A percentile compares a stretch with the other conserved stretches of the same genome.
phyloP scores from a whole-genome alignment of 139 green algal species.

The Chlorella vulgaris region DNA sequence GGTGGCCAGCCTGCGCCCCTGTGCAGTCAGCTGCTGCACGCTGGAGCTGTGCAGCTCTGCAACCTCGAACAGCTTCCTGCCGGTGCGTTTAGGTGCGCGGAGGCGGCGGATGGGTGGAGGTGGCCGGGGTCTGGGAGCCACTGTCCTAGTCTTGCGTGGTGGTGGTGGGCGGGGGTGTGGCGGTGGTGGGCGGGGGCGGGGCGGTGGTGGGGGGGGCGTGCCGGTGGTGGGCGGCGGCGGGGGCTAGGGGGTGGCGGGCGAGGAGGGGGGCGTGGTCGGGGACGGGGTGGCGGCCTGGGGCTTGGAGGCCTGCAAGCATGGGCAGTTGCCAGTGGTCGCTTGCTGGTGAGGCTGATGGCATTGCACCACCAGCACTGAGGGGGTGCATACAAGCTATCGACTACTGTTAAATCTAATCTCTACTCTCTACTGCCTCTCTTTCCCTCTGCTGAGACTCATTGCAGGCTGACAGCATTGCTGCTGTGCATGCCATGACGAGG shows the following conservation, averaged over 20 bases:
- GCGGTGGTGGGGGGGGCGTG: background rate
- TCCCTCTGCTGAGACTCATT: too few relatives aligned
- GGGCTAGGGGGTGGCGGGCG: background rate
- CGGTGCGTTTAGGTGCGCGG: background rate
- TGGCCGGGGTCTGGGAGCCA: background rate
- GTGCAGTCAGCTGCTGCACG: background rate
- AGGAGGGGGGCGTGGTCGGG: too few relatives aligned
- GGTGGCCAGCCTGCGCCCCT: background rate
- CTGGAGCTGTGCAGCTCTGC: background rate
- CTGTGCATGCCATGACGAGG: too few relatives aligned
- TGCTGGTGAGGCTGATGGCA: too few relatives aligned
- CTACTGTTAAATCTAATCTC: too few relatives aligned
- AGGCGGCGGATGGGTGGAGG: background rate
- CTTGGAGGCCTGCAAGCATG: background rate
- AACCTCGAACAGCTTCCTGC: background rate
- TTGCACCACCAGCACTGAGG: too few relatives aligned
- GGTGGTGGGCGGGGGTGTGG: background rate
- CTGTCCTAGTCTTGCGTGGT: too few relatives aligned
- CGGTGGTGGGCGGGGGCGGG: background rate
- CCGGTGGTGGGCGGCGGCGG: background rate
- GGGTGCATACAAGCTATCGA: too few relatives aligned
- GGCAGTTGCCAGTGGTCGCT: too few relatives aligned
- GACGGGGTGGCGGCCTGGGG: too few relatives aligned
- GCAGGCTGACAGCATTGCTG: too few relatives aligned
- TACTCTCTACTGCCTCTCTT: too few relatives aligned